phyloP scores from a whole-genome alignment of 306 rosid genomes.

The Senna siamea region DNA sequence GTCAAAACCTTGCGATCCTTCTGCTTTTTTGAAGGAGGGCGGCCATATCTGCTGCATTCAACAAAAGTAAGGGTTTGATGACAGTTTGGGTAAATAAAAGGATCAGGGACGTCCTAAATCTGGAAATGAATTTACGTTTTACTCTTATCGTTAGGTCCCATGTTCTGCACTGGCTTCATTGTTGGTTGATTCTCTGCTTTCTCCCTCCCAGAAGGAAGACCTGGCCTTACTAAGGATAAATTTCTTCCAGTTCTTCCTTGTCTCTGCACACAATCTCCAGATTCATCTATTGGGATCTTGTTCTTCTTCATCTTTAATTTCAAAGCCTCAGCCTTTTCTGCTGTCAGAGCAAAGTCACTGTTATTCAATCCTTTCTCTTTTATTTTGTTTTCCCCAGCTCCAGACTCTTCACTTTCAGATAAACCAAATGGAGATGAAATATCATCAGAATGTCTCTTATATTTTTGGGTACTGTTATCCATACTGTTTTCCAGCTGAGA shows the following conservation, averaged over 20 bases:
- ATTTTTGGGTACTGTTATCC: conserved; percentile 53
- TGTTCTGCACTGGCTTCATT: conserved; percentile 60
- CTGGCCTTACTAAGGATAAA: conserved; percentile 55
- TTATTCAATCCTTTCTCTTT: conserved; percentile 59
- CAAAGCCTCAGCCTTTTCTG: conserved; percentile 58
- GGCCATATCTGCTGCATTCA: conserved; percentile 75
- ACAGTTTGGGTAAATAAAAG: conserved; percentile 15
- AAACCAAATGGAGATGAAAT: conserved; percentile 73
- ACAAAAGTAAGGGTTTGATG: conserved; percentile 24
- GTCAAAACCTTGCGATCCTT: conserved; percentile 74
- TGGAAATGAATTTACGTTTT: conserved; percentile 55
- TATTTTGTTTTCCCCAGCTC: conserved; percentile 68
- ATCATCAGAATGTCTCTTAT: conserved; percentile 58
- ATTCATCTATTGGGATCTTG: conserved; percentile 59
- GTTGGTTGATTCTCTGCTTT: conserved; percentile 56
- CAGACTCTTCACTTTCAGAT: conserved; percentile 84
- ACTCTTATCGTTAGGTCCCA: conserved; percentile 62
- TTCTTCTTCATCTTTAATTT: conserved; percentile 62
- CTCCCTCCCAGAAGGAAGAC: conserved; percentile 61
- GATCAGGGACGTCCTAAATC: conserved; percentile 21
- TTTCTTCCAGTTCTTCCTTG: conserved; percentile 86
- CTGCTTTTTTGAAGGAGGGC: conserved; percentile 83
- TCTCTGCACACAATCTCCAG: conserved; percentile 64
- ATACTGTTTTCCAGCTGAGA: conserved; percentile 54
- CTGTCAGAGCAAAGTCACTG: conserved; percentile 46